Conservation (phyloP, 768 basidiomycete species). For the Saitozyma sp. region DNA sequence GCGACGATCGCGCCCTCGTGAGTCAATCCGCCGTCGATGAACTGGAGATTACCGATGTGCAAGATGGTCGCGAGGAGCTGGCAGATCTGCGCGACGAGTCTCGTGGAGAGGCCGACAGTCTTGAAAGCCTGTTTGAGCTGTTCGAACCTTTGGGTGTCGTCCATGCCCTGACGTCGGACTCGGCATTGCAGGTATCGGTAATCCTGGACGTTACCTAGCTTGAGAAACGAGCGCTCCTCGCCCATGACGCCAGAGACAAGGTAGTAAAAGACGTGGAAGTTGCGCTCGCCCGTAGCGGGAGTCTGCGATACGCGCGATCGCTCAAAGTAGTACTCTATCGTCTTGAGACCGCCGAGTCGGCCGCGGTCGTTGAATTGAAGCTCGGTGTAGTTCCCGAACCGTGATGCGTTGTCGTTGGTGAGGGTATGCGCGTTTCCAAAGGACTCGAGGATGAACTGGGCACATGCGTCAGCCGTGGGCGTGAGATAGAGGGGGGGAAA, state of each 20-base stretch:
- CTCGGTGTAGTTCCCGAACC: conserved; percentile 97
- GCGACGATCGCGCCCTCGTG: conserved; percentile 92
- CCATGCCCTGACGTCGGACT: conserved; percentile 58
- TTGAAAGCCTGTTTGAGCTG: conserved; percentile 94
- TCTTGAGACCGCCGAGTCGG: conserved; percentile 83
- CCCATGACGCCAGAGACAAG: conserved; percentile 83
- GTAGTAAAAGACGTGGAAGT: conserved; percentile 98
- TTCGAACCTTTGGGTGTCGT: conserved; percentile 85
- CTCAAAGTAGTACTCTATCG: conserved; percentile 94
- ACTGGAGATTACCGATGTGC: conserved; percentile 94
- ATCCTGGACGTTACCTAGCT: conserved; percentile 72
- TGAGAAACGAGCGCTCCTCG: conserved; percentile 86
- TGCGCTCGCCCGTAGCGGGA: conserved; percentile 75
- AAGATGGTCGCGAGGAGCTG: conserved; percentile 93
- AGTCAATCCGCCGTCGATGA: conserved; percentile 73
- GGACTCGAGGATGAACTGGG: conserved; percentile 80
- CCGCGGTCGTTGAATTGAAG: conserved; percentile 94
- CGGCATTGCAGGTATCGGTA: conserved; percentile 86
- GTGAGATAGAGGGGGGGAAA: too few species aligned
- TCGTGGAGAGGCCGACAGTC: conserved; percentile 84
- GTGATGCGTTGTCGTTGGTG: conserved; percentile 91
- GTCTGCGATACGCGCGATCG: conserved; percentile 82
- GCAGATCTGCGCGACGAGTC: conserved; percentile 91
- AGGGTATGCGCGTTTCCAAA: conserved; percentile 80
- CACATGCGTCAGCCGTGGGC: conserved; percentile 3